Evolutionary conservation across 768 basidiomycete genomes (phyloP).

Genomic region (Serpula lacrymans): DNA sequence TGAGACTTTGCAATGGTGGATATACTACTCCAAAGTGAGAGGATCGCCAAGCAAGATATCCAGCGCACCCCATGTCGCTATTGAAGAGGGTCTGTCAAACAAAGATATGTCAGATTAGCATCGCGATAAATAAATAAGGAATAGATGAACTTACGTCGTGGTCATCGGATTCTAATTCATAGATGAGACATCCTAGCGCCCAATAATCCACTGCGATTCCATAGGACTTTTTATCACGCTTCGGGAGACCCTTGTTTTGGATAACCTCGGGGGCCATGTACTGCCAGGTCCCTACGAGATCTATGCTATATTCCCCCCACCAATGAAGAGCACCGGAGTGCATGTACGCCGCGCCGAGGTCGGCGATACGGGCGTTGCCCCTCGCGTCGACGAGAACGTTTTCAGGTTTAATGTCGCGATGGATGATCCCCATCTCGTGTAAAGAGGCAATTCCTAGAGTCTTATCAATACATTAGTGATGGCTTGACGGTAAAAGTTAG

Average conservation of each 20-base stretch:
- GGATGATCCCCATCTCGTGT: conserved; percentile 60
- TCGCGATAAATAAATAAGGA: neutral
- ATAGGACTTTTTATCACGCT: conserved; percentile 17
- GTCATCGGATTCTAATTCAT: conserved; percentile 30
- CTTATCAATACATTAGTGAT: conserved; percentile 17
- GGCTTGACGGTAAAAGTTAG: conserved; percentile 1
- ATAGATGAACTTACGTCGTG: conserved; percentile 18
- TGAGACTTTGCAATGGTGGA: conserved; percentile 18
- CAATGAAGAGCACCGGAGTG: conserved; percentile 10
- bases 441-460: conserved; percentile 40
- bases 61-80: conserved; percentile 16
- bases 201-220: conserved; percentile 38
- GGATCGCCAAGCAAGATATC: conserved; percentile 17
- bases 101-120: neutral
- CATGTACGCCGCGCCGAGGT: conserved; percentile 37
- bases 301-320: conserved; percentile 14
- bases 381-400: conserved; percentile 56
- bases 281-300: conserved; percentile 31
- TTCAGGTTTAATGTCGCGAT: conserved; percentile 68
- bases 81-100: conserved; percentile 30
- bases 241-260: conserved; percentile 16
- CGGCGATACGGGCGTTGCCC: conserved; percentile 38
- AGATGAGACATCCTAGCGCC: conserved; percentile 39
- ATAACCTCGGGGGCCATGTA: conserved; percentile 43
- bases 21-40: conserved; percentile 15